These are phyloP conservation scores for Raddia guianensis DNA, from an alignment of 176 grass and related monocot species.

Conservation along the genomic window DNA sequence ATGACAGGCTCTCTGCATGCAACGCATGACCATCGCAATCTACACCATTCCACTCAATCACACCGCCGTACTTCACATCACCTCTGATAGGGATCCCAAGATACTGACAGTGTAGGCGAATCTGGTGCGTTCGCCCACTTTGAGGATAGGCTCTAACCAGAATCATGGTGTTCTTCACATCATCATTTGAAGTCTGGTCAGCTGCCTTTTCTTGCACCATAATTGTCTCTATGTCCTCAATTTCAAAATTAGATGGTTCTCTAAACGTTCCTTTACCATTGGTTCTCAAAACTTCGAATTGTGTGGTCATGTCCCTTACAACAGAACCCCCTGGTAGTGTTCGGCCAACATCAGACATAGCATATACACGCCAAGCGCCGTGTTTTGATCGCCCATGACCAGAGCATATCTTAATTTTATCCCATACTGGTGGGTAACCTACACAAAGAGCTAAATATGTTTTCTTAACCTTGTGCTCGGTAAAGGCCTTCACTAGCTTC, in stretches of 20 bases:
- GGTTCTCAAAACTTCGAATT: constrained; percentile 64
- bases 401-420: constrained; percentile 64
- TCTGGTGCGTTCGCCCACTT: constrained; percentile 92
- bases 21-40: constrained; percentile 68
- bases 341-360: constrained; percentile 55
- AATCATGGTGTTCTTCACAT: constrained; percentile 44
- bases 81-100: constrained; percentile 82
- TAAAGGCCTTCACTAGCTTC: constrained; percentile 80
- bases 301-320: constrained; percentile 78
- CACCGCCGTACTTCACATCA: constrained; percentile 87
- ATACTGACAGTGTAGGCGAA: constrained; percentile 86
- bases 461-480: constrained; percentile 78
- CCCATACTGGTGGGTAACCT: constrained; percentile 52
- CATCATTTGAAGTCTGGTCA: constrained; percentile 25
- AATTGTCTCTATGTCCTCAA: constrained; percentile 45
- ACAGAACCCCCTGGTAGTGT: constrained; percentile 68
- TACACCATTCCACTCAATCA: constrained; percentile 61
- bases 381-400: constrained; percentile 90
- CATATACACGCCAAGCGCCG: constrained; percentile 81
- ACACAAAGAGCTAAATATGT: constrained; percentile 88
- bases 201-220: constrained; percentile 53
- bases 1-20: constrained; percentile 78
- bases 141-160: constrained; percentile 87
- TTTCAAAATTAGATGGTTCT: constrained; percentile 40
- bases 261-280: constrained; percentile 56